Base-by-base conservation (phyloP, 2,329 filamentous ascomycete species). In the Fusarium kyushuense region DNA sequence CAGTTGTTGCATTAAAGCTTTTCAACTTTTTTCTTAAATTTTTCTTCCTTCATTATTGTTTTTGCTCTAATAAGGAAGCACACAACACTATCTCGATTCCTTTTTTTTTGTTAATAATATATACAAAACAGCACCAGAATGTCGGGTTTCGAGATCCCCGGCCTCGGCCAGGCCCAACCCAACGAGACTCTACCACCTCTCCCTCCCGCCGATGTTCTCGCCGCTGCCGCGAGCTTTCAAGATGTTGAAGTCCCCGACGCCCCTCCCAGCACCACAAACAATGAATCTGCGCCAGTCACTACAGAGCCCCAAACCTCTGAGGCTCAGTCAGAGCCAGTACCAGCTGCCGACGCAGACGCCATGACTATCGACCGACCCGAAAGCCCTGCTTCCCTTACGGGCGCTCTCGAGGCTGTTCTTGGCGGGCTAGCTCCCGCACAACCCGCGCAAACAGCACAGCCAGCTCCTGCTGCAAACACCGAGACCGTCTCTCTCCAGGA, bases 101-200 rank as follows among this genome's bases (percentile, higher is more conserved):
- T n/a, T 14, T 35, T 11, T 12, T 17, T 4, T 25, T 13, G 46
- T 40, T 25, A 16, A n/a, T 55, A 33, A 25, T 42, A 36, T 53
- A 61, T 25, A 25, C 32, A 13, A 40, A 29, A 3, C 16, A 48
- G 25, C 30, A 7, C 13, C 40, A 62, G 42, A 10, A 82, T 82
- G 80, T 78, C 80, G 27, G 79, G 78, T 54, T 82, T 82, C 33
- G 79, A 81, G 57, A 82, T 82, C 33, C 80, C 80, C 30, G 80
- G 80, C 54, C 72, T 82, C 17, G 80, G 80, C 13, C 79, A 81
- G 62, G 80, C 80, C 49, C 81, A 79, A 64, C 79, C 79, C 6
- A 81, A 82, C 54, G 80, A 82, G 54, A 75, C 72, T 3, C 70
- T 82, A 4, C 80, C 80, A 2, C 80, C 80, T 14, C 72, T 81